Conservation (phyloP, 768 basidiomycete species). For the Leccinum longicurvipes region DNA sequence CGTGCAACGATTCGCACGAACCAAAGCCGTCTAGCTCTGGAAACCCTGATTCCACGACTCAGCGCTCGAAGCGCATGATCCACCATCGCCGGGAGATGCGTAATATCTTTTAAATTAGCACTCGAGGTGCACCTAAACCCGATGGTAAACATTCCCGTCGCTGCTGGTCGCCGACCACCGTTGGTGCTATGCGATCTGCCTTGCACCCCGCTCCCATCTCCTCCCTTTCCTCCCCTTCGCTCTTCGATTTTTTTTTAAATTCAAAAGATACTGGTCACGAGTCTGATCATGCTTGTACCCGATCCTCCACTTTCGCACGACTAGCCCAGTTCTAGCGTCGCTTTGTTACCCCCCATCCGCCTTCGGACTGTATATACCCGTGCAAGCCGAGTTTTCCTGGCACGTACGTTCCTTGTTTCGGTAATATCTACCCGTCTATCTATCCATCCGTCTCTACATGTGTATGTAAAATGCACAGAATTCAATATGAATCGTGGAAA, state of each 20-base stretch:
- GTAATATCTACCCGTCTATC: background rate
- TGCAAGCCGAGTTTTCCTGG: background rate
- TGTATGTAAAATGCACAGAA: background rate
- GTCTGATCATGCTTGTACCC: background rate
- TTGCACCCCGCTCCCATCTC: background rate
- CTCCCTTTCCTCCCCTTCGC: background rate
- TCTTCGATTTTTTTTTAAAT: too few species aligned
- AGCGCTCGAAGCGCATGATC: background rate
- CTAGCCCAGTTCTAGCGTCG: background rate
- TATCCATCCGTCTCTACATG: background rate
- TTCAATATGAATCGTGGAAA: background rate
- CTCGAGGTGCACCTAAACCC: background rate
- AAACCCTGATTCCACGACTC: background rate
- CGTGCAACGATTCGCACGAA: too few species aligned
- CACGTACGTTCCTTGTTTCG: background rate
- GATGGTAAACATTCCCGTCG: background rate
- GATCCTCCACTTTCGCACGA: background rate
- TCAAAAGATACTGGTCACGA: background rate
- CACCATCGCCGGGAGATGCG: background rate
- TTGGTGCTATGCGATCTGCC: background rate
- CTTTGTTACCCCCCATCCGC: background rate
- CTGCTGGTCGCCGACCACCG: background rate
- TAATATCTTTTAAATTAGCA: background rate
- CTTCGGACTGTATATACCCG: background rate
- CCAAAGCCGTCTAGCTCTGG: background rate